Evolutionary conservation across 352 stramenopile species (phyloP), one percentile per base, ranked within the genome.

Genomic region (Thraustotheca clavata): DNA sequence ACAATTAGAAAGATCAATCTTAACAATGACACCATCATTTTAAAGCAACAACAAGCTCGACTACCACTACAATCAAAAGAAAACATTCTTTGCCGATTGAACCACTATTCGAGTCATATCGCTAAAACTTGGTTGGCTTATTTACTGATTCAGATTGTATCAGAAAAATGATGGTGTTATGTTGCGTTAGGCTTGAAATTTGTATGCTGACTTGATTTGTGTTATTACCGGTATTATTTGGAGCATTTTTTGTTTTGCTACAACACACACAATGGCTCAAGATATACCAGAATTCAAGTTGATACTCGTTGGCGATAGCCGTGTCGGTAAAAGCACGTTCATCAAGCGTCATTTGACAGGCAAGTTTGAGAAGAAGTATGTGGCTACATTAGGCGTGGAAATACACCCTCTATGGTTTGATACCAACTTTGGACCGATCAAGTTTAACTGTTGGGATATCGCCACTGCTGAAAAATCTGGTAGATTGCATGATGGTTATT

Each of bases 311-410:
- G 98, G 98, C 62, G 98, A 99, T 76, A 96, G 97, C 71, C 97
- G 96, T 73, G 97, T 99, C 46, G 97, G 97, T 60, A 99, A 99
- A 85, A 99, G 97, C n/a, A 99, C 97, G 32, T 99, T 99, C 74
- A 96, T 99, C 34, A 99, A 99, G 88, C 88, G 97, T 62, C 96
- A 99, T 83, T 90, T 99, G 77, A 99, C 96, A 46, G 98, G 97
- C 78, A 97, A 99, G 76, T 99, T 99, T 78, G 96, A 99, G 76
- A 99, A 99, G 88, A 99, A 98, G 75, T 99, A 99, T 75, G 96
- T 99, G 49, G 96, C 97, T 33, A 99, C 97, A 52, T 87, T 99
- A 50, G 97, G 96, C 72, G 97, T 99, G n/a, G 97, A 99, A 72
- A 97, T 99, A 36, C 96, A 99, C 79, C 96, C 96, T 69, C 86